Evolutionary conservation across 306 rosid genomes (phyloP), one percentile per base, ranked within the genome.

Genomic region (Acacia melanoxylon): DNA sequence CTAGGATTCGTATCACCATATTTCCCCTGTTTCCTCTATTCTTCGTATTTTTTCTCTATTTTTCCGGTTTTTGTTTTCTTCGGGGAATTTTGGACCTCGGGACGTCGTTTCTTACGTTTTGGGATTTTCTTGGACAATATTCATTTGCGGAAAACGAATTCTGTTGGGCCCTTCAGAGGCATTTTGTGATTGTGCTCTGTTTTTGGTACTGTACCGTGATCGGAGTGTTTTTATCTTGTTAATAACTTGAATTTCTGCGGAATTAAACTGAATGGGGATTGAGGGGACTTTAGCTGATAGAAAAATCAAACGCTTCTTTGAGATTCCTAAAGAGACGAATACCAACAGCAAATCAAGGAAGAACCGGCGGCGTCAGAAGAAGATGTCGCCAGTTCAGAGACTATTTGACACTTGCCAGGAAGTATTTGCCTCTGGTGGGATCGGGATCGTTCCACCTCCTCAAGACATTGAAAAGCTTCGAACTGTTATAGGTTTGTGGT

Each of bases 241-340:
- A 15, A 33, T 76, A 2, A 9, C 5, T 14, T 31, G 52, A 52
- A 6, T 77, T 80, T 44, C 8, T 45, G 25, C 29, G 41, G 68
- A 20, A 66, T 78, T 85, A 6, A 56, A 13, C 56, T 80, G 85
- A 85, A 94, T 94, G 98, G 97, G 98, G 89, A 80, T 91, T 86
- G 91, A 86, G 87, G 85, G 81, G 19, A 78, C 84, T 62, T 62
- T 87, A 72, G 81, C 86, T 16, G 82, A 89, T 63, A 89, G 82
- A 2, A 90, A 89, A 81, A 85, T 85, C 20, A 88, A 87, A 68
- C 88, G 80, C 54, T 69, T 83, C 33, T 82, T 87, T 85, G 89
- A 84, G 69, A 78, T 91, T 77, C 78, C 89, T 8, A 88, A 76
- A 56, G 90, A 84, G 73, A 90, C 89, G 56, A 91, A 75, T 75